Base-by-base conservation (phyloP, 306 rosid genomes). In the Mucuna pruriens region DNA sequence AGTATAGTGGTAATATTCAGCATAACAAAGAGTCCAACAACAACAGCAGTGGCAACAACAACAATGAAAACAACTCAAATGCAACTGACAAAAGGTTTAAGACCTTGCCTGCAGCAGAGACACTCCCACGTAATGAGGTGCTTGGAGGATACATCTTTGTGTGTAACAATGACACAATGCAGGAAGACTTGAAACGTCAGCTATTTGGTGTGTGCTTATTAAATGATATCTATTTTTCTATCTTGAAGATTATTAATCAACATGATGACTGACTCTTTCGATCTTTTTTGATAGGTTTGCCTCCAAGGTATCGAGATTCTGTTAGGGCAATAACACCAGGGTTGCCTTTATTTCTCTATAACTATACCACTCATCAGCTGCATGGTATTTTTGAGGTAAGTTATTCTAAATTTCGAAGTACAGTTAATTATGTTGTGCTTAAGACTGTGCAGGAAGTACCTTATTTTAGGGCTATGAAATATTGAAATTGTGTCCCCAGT, bases 71-170 rank as follows among this genome's bases (percentile, higher is more conserved):
- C 80, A 81, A 74, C 58, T 38, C 82, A 46, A 87, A 85, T 87
- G 88, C 88, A 8, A 85, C 84, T 36, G 99, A 96, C 79, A 96
- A 94, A 85, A 96, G 99, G 89, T 96, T 96, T 76, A 96, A 96
- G 90, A 96, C 99, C 79, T 90, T 96, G 90, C 99, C 97, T 29
- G 97, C 97, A 13, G 90, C 99, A 7, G 99, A 93, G 90, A 96
- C 97, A 7, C 97, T 96, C 65, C 99, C 99, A 0, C 93, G 99
- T 29, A 85, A 96, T 89, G 99, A 96, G 82, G 99, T 96, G 80
- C 97, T 96, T 60, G 99, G 99, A 20, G 99, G 99, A 69, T 96
- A 96, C 93, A 96, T 96, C 82, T 96, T 96, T 86, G 99, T 93
- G 6, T 93, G 98, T 74, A 96, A 96, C 90, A 96, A 96, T 74